Percentiles rank a stretch among this genome's conserved stretches.
Evolutionary conservation across 805 yeast genomes (phyloP).

Genomic region (Ogataea allantospora): DNA sequence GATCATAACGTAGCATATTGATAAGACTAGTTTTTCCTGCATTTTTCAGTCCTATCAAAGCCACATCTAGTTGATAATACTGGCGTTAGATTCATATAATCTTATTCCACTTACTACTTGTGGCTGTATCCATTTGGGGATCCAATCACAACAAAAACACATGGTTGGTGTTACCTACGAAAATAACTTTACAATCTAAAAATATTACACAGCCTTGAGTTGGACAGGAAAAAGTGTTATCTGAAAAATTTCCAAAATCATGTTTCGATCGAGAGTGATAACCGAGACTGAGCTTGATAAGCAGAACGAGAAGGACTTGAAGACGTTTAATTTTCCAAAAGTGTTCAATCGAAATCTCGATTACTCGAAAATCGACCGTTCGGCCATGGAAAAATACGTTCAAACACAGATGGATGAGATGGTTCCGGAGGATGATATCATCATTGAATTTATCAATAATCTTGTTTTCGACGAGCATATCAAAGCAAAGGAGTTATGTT

Average conservation of each 20-base stretch:
- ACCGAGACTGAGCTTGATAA: constrained; percentile 16
- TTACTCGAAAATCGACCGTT: constrained; percentile 38
- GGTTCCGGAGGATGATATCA: constrained; percentile 50
- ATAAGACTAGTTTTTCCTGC: constrained; percentile 33
- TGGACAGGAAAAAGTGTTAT: not conserved
- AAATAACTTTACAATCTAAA: no score
- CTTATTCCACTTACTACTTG: constrained; percentile 18
- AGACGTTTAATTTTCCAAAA: constrained; percentile 34
- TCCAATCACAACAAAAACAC: constrained; percentile 5
- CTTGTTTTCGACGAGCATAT: constrained; percentile 38
- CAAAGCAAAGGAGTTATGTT: constrained; percentile 39
- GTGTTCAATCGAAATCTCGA: constrained; percentile 37
- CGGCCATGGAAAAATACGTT: constrained; percentile 43
- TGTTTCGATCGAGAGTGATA: constrained; percentile 15
- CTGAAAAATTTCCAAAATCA: constrained; percentile 12
- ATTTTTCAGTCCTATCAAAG: constrained; percentile 31
- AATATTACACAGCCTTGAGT: constrained; percentile 2
- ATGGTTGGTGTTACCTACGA: not conserved
- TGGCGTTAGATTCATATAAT: constrained; percentile 3
- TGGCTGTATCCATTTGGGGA: constrained; percentile 14
- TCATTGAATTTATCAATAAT: constrained; percentile 45
- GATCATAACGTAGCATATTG: constrained; percentile 13
- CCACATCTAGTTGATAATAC: constrained; percentile 28
- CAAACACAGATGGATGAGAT: constrained; percentile 31
- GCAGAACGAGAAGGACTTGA: constrained; percentile 17